A percentile compares a stretch with the other conserved stretches of the same genome.
phyloP scores from a whole-genome alignment of 2,329 filamentous ascomycete species.

The Hypoxylon sp. region DNA sequence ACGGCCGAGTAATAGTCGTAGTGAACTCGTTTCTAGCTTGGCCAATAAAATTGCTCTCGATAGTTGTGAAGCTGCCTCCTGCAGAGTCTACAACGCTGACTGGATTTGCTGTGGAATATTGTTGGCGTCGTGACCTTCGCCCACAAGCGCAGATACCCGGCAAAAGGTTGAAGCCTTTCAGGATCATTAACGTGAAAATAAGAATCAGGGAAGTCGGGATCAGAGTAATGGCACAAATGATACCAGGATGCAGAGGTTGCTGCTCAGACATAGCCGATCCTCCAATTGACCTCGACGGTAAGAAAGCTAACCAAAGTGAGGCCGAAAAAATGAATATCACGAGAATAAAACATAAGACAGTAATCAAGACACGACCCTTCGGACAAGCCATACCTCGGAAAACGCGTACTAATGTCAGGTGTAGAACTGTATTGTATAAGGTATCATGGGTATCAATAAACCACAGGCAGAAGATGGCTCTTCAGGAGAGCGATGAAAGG shows the following conservation, averaged over 20 bases:
- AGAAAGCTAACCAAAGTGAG: conserved; percentile 45
- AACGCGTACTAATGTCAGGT: conserved; percentile 9
- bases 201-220: conserved; percentile 57
- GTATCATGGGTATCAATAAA: conserved; percentile 40
- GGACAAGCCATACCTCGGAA: conserved; percentile 21
- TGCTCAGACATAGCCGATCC: conserved; percentile 48
- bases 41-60: conserved; percentile 50
- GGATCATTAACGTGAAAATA: conserved; percentile 54
- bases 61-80: conserved; percentile 44
- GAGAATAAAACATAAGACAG: conserved; percentile 36
- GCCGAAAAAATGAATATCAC: conserved; percentile 13
- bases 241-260: conserved; percentile 43
- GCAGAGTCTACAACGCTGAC: conserved; percentile 8
- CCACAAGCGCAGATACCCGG: conserved; percentile 28
- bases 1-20: conserved; percentile 27
- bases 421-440: conserved; percentile 26
- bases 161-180: conserved; percentile 50
- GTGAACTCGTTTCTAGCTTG: conserved; percentile 36
- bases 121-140: conserved; percentile 16
- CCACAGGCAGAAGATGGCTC: conserved; percentile 17
- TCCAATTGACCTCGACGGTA: conserved; percentile 27
- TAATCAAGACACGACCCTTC: conserved; percentile 39
- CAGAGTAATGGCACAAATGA: conserved; percentile 45
- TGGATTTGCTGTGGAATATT: not conserved
- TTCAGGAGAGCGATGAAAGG: conserved; percentile 17